Evolutionary conservation across 73 alveolate species (phyloP), one percentile per base, ranked within the genome.

Genomic region (Diophrys appendiculata): DNA sequence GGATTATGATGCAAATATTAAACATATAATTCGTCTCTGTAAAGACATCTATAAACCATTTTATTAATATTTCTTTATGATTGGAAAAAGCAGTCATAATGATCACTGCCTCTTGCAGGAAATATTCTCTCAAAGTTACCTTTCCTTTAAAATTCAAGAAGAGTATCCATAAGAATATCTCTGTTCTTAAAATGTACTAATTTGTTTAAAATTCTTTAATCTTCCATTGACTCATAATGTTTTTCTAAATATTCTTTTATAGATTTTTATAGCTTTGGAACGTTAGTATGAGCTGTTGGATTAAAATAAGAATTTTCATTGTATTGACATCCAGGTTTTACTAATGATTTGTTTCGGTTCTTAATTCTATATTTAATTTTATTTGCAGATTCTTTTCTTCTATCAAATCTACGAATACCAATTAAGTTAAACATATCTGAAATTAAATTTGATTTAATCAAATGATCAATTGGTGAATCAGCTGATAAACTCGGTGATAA

Each of bases 401-500:
- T 77, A 79, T 89, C 95, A 72, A 78, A 78, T 55, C 69, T 70
- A 32, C 88, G 52, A 5, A 94, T 77, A 22, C 97, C 97, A 26
- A 93, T 81, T 8, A 93, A 73, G 79, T 90, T 93, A 76, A 93
- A 91, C 54, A 89, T 92, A 70, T 87, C 95, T 18, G 92, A 71
- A 55, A 93, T 73, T 60, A 89, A 81, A 30, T 87, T 84, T 0
- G 88, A 68, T 30, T 77, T 84, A 24, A 77, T 77, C 67, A 77
- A 83, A 64, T 74, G 73, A 54, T 84, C 87, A 28, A 77, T 33
- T 0, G 92, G 87, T 22, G 92, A 77, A 25, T 84, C 92, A 35
- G 76, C 65, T 8, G 87, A 83, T 8, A 84, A 55, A 0, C 88
- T 77, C 0, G 92, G 92, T 2, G 92, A 84, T 22, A 77, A 55